Base-by-base conservation (phyloP, 345 rosid species). In the Populus davidiana region DNA sequence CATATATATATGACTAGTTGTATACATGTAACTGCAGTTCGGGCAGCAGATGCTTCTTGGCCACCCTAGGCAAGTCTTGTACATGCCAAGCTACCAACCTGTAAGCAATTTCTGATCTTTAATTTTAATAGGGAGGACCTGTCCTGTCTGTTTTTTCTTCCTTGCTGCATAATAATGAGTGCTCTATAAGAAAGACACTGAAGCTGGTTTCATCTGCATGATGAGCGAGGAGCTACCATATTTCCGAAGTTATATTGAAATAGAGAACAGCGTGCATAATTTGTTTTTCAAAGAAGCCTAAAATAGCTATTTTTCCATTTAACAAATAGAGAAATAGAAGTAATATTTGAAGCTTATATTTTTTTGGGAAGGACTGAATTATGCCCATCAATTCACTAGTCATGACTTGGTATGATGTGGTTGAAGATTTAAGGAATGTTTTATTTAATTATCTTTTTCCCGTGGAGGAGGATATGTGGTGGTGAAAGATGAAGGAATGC, bases 1-100 rank as follows among this genome's bases (percentile, higher is more conserved):
- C 36, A 33, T 4, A 59, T 65, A 5, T n/a, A n/a, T 4, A 62
- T 69, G 67, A 77, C 35, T 70, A 31, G 68, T 52, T 81, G 76
- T 77, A 65, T 70, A 77, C 38, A 23, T 75, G 31, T 71, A 33
- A 70, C 75, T 83, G 83, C 90, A 85, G 92, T 88, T 88, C 81
- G 90, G 96, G 75, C 93, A 86, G 79, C 92, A 87, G 78, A 85
- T 89, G 89, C 82, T 90, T 73, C 68, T 81, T 70, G 89, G 91
- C 75, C 97, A 91, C 68, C 87, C 85, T 62, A 89, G 93, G 79
- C 94, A 86, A 49, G 82, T 89, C 27, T 75, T 83, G 79, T 94
- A 91, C 88, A 82, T 88, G 89, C 88, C 86, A 11, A 77, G 81
- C 85, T 88, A 87, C 88, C 94, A 85, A 77, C 96, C 91, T 81